These are phyloP conservation scores for Chrysanthemum seticuspe DNA, from an alignment of 129 eudicot genomes.

Conservation along the genomic window DNA sequence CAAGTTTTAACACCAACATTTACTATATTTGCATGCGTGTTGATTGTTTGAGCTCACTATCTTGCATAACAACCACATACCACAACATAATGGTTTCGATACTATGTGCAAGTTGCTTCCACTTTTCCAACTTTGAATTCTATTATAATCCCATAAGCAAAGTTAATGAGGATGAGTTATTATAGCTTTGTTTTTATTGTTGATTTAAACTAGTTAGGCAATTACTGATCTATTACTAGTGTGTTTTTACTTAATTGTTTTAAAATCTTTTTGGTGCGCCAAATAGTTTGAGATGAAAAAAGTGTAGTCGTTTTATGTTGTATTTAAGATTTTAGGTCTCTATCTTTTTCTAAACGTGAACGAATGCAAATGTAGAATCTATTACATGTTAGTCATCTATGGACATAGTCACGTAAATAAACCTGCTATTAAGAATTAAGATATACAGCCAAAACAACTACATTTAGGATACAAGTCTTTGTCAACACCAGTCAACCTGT, in stretches of 20 bases:
- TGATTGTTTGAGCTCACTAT: not conserved
- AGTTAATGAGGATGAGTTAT: constrained; percentile 1
- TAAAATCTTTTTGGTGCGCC: constrained; percentile 1
- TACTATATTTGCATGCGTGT: constrained; percentile 4
- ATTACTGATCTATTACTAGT: not conserved
- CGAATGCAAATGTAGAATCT: not conserved
- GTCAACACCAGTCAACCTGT: no score
- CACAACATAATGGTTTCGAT: not conserved
- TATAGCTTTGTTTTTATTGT: not conserved
- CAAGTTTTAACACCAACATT: constrained; percentile 10
- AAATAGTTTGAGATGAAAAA: constrained; percentile 2
- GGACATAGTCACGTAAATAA: not conserved
- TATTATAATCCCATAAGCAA: not conserved
- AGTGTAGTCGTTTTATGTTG: constrained; percentile 3
- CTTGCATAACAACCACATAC: not conserved
- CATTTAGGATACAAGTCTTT: no score
- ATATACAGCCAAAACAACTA: no score
- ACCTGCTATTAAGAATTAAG: no score
- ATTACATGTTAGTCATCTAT: no score
- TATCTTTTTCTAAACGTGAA: not conserved
- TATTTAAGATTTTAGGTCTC: not conserved
- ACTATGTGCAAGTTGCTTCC: not conserved
- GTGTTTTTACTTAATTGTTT: constrained; percentile 3
- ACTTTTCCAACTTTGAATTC: not conserved
- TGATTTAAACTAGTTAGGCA: constrained; percentile 15